Conservation (phyloP, 768 basidiomycete genomes). For the Podaxis pistillaris region DNA sequence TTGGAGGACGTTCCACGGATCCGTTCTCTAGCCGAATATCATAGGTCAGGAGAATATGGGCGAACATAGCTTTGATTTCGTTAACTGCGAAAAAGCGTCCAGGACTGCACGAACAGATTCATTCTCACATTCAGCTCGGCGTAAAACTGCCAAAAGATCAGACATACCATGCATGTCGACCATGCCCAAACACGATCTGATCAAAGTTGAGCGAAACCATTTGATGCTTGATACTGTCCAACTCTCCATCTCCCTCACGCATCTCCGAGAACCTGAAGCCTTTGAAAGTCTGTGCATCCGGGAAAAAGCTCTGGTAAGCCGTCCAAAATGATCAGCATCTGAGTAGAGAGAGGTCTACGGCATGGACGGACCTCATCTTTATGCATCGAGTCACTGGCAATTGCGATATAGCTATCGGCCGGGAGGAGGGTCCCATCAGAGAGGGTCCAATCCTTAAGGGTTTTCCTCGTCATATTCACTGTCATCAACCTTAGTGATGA, state of each 20-base stretch:
- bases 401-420: conserved; percentile 27
- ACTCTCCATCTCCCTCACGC: conserved; percentile 20
- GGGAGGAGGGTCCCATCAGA: conserved; percentile 40
- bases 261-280: conserved; percentile 35
- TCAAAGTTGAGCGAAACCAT: conserved; percentile 26
- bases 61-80: conserved; percentile 37
- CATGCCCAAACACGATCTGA: conserved; percentile 31
- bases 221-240: conserved; percentile 23
- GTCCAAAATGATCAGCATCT: not conserved
- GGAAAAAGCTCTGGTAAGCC: not conserved
- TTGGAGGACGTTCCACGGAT: conserved; percentile 1
- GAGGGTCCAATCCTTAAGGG: conserved; percentile 35
- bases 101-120: conserved; percentile 22
- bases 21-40: conserved; percentile 29
- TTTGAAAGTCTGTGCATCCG: conserved; percentile 32
- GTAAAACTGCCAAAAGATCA: not conserved
- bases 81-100: conserved; percentile 41
- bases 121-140: not conserved
- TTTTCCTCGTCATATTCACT: conserved; percentile 24
- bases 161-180: conserved; percentile 27
- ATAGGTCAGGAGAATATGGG: conserved; percentile 35
- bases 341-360: no score
- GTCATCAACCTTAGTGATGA: not conserved
- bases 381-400: conserved; percentile 26
- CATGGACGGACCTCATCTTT: conserved; percentile 12